Percentiles rank a stretch among this genome's conserved stretches.
These are phyloP conservation scores for Hanseniaspora lachancei DNA, from an alignment of 805 yeast genomes.

Conservation along the genomic window DNA sequence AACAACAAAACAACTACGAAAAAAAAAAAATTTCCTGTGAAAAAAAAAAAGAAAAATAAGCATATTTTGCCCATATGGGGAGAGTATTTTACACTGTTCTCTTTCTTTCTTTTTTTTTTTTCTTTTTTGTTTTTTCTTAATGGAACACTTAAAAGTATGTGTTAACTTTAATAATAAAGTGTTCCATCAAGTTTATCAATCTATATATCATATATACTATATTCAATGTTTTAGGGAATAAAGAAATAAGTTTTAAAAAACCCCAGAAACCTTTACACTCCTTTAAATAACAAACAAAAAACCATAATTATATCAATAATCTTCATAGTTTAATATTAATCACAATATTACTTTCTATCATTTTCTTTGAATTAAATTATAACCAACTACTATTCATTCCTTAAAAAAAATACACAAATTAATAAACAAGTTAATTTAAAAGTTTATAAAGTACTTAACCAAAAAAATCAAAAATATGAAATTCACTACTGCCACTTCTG, in stretches of 20 bases:
- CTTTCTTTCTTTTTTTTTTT: too few relatives aligned
- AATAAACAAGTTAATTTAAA: constrained; percentile 15
- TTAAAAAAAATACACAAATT: not conserved
- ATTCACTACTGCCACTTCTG: constrained; percentile 21
- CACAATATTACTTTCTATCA: not conserved
- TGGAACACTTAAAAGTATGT: too few relatives aligned
- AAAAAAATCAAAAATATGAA: constrained; percentile 5
- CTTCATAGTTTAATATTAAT: constrained; percentile 2
- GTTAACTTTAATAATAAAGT: too few relatives aligned
- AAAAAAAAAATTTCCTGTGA: too few relatives aligned
- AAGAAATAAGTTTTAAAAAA: not conserved
- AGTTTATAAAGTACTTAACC: constrained; percentile 12
- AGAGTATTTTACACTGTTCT: too few relatives aligned
- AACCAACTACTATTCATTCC: constrained; percentile 12
- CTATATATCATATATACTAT: too few relatives aligned
- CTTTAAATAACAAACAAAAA: not conserved
- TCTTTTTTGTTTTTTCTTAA: too few relatives aligned
- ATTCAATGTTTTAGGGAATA: too few relatives aligned
- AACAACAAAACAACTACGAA: too few relatives aligned
- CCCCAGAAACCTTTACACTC: constrained; percentile 15
- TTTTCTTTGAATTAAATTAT: constrained; percentile 7
- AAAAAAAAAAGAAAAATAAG: too few relatives aligned
- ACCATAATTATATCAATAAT: not conserved
- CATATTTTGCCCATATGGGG: too few relatives aligned
- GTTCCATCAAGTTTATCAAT: too few relatives aligned